A percentile compares a stretch with the other conserved stretches of the same genome.
phyloP scores from a whole-genome alignment of 106 monocot species.

The Acorus calamus region DNA sequence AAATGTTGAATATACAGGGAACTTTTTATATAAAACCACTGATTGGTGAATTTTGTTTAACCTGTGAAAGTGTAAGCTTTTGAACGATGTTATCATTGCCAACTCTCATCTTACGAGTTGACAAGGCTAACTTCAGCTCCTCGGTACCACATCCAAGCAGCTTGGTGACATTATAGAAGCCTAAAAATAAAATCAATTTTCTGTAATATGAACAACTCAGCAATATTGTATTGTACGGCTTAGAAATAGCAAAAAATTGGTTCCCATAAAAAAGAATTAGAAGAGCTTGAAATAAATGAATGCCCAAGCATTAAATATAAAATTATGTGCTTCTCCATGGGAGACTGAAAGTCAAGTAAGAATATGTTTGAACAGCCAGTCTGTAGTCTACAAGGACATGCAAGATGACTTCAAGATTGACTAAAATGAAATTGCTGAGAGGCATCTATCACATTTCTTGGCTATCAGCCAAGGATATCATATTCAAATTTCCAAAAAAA shows the following conservation, averaged over 20 bases:
- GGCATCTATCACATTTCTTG: no score
- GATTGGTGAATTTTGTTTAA: conserved; percentile 4
- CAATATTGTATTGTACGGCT: not conserved
- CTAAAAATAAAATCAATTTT: conserved; percentile 23
- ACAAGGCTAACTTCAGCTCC: conserved; percentile 64
- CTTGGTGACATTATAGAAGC: conserved; percentile 61
- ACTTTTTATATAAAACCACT: not conserved
- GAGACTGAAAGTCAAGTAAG: no score
- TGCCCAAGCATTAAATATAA: no score
- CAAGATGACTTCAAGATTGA: no score
- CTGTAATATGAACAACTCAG: not conserved
- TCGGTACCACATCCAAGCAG: conserved; percentile 62
- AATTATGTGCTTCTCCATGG: no score
- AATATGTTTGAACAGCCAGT: no score
- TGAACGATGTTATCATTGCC: conserved; percentile 76
- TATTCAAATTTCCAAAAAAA: no score
- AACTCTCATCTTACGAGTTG: conserved; percentile 89
- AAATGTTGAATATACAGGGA: not conserved
- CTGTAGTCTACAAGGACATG: no score
- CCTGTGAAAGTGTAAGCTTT: conserved; percentile 91
- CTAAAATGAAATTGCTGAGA: no score
- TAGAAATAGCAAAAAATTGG: not conserved
- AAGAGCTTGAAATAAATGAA: no score
- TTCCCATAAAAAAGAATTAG: no score
- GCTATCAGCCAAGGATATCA: no score